Base-by-base conservation (phyloP, 1,284 basidiomycete genomes). In the Trichosporon coremiiforme region DNA sequence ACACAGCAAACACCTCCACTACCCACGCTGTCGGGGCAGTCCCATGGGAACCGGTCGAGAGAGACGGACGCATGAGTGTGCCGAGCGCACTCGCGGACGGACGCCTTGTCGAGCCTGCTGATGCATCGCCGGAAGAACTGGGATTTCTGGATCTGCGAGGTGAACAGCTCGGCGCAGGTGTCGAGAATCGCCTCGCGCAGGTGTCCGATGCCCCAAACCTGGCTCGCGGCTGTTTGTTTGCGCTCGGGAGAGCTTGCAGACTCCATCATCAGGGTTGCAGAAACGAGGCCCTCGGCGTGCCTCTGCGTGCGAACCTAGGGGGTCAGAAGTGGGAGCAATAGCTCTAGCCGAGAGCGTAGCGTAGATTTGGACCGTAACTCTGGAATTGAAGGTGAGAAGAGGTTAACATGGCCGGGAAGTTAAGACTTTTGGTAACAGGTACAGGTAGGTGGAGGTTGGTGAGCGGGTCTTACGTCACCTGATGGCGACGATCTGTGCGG, bases 21-120 rank as follows among this genome's bases (percentile, higher is more conserved):
- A 60, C 55, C 29, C 55, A 60, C 55, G 10, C 31, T 31, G 29
- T 60, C 55, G 6, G 55, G 55, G 20, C 55, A 60, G 31, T 60
- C 55, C 25, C 25, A 60, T 9, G 55, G 55, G 55, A 60, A 60
- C 2, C 17, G 2, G 15, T 60, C 55, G 29, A 60, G 55, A 17
- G 31, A 17, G 31, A 31, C 55, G 25, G 55, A 13, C 15, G 55
- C 25, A 29, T 60, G 55, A 6, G 55, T 33, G 29, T 60, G 55
- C 12, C 25, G 10, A 10, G 55, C 55, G 15, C 25, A 31, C 55
- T 60, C 55, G 25, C 55, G 55, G 25, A 31, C 31, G 7, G 55
- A 60, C n/a, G 29, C 9, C 31, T 60, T 31, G 31, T 60, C 55
- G 15, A 60, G 29, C 12, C 29, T 33, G 55, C 55, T 31, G 15